Base-by-base conservation (phyloP, 257 asterid species). In the Asclepias syriaca region DNA sequence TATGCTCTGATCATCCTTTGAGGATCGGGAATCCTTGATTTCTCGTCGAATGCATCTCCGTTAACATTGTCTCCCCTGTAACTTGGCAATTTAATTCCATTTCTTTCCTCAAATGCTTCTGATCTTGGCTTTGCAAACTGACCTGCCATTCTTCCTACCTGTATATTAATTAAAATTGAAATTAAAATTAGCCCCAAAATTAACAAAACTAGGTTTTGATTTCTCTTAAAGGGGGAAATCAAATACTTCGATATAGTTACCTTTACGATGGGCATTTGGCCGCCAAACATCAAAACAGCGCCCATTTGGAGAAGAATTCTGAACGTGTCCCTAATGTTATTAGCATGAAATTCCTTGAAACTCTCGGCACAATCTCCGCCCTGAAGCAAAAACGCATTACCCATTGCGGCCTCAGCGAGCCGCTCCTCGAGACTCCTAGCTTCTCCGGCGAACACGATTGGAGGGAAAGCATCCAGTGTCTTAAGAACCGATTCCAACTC, bases 71-170 rank as follows among this genome's bases (percentile, higher is more conserved):
- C 97, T n/a, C 97, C 97, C 71, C 93, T 83, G 79, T 90, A 90
- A 79, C 94, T 88, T 1, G 96, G 96, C 81, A 88, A 78, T 81
- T 90, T 90, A 69, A 88, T 92, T 39, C 96, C 96, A 66, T 87
- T 64, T 84, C 81, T 85, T 72, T 87, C 97, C 86, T 90, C 97
- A 75, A 85, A 85, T 16, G 77, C 9, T 34, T 85, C 93, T 0
- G 97, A 87, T 69, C 97, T 87, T 32, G 97, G 97, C 82, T 90
- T 90, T 2, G 97, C 97, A 77, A 90, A 88, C 70, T 90, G 97
- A 34, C 97, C 97, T 15, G 97, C 97, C 97, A 90, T 90, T 77
- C 97, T 85, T 75, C 96, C 97, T 75, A 88, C 93, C 97, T 90
- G 66, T 69, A 70, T 8, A 48, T 46, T 57, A 61, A 69, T 57